Evolutionary conservation across 2,329 filamentous ascomycete species (phyloP).

Genomic region (Xylariales sp.): DNA sequence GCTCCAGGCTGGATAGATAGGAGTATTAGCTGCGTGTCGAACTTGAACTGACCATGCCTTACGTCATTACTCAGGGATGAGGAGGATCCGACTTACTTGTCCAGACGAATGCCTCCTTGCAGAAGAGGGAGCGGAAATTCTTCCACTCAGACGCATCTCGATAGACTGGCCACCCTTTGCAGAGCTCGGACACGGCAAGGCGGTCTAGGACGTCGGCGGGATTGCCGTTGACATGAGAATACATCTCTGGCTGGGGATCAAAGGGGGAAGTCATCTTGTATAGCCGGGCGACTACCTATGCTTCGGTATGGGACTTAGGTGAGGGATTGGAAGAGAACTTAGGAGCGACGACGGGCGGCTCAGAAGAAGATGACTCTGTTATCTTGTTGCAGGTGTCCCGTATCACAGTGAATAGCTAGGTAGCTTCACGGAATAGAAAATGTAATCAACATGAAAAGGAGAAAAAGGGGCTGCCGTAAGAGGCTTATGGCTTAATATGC

Average conservation of each 20-base stretch:
- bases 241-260: constrained; percentile 49
- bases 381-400: not conserved
- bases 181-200: constrained; percentile 61
- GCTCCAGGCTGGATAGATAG: constrained; percentile 56
- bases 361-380: not conserved
- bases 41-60: not conserved
- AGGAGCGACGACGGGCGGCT: not conserved
- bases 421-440: no score
- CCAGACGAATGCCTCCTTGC: constrained; percentile 60
- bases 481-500: no score
- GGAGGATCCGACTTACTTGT: constrained; percentile 55
- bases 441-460: no score
- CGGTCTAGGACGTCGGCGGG: constrained; percentile 56
- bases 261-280: constrained; percentile 46
- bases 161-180: constrained; percentile 66
- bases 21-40: constrained; percentile 1
- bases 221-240: constrained; percentile 60
- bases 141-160: constrained; percentile 65
- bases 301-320: not conserved
- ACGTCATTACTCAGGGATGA: not conserved
- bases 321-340: not conserved
- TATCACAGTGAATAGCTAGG: no score
- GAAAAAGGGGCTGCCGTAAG: no score
- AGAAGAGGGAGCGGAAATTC: constrained; percentile 62
- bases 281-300: not conserved